phyloP scores from a whole-genome alignment of 257 asterid species.

The Solanum piurae region DNA sequence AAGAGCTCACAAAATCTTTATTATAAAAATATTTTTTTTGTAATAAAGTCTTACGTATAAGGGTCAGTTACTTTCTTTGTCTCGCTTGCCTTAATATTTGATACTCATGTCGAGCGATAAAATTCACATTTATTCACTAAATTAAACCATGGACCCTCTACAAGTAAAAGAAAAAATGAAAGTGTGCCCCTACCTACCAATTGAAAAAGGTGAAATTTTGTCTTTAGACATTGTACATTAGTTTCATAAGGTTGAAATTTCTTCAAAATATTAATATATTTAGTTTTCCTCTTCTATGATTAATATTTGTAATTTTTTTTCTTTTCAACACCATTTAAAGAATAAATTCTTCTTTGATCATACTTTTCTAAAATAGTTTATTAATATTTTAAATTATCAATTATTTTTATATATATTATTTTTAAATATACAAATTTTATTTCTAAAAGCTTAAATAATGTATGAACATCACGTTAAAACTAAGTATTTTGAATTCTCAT shows the following conservation, averaged over 20 bases:
- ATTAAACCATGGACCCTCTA: too few species aligned
- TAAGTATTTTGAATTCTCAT: not conserved
- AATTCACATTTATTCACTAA: not conserved
- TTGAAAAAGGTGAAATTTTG: not conserved
- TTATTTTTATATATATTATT: too few species aligned
- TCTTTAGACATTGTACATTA: not conserved
- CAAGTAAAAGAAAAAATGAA: not conserved
- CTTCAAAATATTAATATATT: not conserved
- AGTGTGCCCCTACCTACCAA: too few species aligned
- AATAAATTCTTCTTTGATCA: not conserved
- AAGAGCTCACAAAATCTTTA: not conserved
- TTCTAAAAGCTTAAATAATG: too few species aligned
- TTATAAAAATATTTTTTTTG: accelerated
- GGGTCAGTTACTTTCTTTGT: too few species aligned
- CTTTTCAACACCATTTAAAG: not conserved
- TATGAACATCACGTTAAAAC: too few species aligned
- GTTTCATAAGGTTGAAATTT: not conserved
- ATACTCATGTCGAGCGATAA: accelerated
- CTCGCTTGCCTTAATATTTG: too few species aligned
- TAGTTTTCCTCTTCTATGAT: not conserved
- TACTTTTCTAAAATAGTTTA: not conserved
- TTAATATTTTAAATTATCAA: too few species aligned
- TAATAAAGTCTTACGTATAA: too few species aligned
- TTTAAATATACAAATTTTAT: too few species aligned
- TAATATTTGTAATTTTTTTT: not conserved